phyloP scores from a whole-genome alignment of 139 green algal species.

The Coelastrella sp. region DNA sequence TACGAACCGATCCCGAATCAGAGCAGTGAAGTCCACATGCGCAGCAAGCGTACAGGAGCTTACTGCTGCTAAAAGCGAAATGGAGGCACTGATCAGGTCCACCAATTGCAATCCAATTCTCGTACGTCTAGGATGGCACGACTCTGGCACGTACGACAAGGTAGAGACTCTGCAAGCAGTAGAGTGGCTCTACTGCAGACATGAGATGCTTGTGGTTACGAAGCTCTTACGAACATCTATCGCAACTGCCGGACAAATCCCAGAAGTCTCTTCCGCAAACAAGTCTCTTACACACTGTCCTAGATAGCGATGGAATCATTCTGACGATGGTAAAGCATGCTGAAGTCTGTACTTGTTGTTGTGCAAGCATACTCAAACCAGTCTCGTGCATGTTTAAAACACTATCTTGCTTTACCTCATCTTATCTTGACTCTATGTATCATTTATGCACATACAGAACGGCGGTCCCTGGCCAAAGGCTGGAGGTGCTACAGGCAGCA shows the following conservation, averaged over 20 bases:
- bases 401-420: neutral
- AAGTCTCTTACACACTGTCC: no score
- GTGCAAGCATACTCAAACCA: no score
- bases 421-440: neutral
- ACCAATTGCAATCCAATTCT: constrained; percentile 69
- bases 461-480: constrained; percentile 66
- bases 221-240: neutral
- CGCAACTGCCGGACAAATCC: no score
- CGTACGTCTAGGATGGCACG: constrained; percentile 85
- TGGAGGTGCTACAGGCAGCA: constrained; percentile 87
- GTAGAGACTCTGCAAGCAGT: constrained; percentile 38
- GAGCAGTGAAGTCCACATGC: neutral
- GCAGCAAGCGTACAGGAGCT: constrained; percentile 32
- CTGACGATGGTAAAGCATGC: no score
- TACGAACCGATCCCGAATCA: neutral
- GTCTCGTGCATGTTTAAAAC: neutral
- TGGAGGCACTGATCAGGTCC: constrained; percentile 44
- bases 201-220: no score
- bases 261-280: no score
- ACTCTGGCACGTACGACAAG: constrained; percentile 85
- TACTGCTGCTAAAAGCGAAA: constrained; percentile 13
- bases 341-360: no score
- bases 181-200: neutral
- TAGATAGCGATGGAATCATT: no score
- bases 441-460: constrained; percentile 47